phyloP scores from a whole-genome alignment of 768 basidiomycete species.

The Boletus eberwhitei region DNA sequence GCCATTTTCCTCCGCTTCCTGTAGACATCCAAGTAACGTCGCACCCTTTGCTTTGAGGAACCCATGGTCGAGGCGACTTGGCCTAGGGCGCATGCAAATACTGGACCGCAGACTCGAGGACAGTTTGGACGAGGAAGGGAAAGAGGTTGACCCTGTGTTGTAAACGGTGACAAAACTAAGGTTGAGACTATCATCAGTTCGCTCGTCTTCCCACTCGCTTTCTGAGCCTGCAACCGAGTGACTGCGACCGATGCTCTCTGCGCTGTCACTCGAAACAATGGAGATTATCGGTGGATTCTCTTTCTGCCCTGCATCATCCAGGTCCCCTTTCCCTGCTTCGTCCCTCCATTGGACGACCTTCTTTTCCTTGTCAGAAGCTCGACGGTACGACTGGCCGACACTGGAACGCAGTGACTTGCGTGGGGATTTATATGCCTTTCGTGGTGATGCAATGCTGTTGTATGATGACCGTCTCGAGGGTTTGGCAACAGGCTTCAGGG shows the following conservation, averaged over 20 bases:
- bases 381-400: conserved; percentile 56
- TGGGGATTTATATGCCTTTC: conserved; percentile 55
- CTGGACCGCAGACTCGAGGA: conserved; percentile 14
- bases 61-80: conserved; percentile 64
- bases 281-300: conserved; percentile 15
- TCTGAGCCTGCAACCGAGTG: conserved; percentile 63
- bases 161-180: conserved; percentile 44
- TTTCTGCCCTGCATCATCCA: conserved; percentile 58
- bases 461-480: conserved; percentile 45
- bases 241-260: conserved; percentile 28
- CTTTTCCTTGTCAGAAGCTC: conserved; percentile 61
- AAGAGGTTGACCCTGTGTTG: conserved; percentile 25
- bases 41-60: conserved; percentile 58
- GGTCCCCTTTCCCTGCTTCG: conserved; percentile 76
- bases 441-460: conserved; percentile 41
- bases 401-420: conserved; percentile 73
- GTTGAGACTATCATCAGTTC: conserved; percentile 73
- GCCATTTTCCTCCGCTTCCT: conserved; percentile 66
- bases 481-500: conserved; percentile 41
- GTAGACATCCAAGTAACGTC: conserved; percentile 57
- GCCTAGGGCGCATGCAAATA: conserved; percentile 46
- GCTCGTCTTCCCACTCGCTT: conserved; percentile 90
- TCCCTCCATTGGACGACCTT: conserved; percentile 88
- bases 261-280: conserved; percentile 38
- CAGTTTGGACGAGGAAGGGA: conserved; percentile 35